phyloP scores from a whole-genome alignment of 2,329 filamentous ascomycete species.

The Stagonosporopsis cucurbitacearum region DNA sequence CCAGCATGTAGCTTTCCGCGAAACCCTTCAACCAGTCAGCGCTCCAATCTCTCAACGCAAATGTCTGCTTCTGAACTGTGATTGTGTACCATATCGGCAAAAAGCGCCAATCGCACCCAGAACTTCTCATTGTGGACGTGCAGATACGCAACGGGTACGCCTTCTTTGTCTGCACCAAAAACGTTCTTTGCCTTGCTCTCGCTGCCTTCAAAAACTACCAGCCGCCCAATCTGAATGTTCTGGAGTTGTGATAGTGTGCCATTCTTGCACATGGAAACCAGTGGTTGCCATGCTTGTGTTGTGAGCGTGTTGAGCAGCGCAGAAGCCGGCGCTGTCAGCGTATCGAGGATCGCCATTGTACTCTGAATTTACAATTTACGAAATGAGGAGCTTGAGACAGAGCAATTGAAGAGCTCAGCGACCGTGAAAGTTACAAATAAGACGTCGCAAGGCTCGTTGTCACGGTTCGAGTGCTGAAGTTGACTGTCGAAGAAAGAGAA shows the following conservation, averaged over 20 bases:
- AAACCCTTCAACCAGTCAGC: slow-evolving; percentile 59
- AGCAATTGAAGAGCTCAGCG: not conserved
- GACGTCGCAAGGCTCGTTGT: slow-evolving; percentile 8
- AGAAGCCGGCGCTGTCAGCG: slow-evolving; percentile 11
- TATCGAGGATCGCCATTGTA: slow-evolving; percentile 43
- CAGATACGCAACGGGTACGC: slow-evolving; percentile 60
- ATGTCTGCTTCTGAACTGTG: not conserved
- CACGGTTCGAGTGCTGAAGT: slow-evolving; percentile 9
- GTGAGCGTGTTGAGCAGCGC: slow-evolving; percentile 46
- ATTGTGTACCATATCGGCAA: slow-evolving; percentile 69
- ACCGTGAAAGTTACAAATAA: slow-evolving; percentile 1
- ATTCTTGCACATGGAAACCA: slow-evolving; percentile 55
- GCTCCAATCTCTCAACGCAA: not conserved
- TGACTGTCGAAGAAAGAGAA: slow-evolving; percentile 8
- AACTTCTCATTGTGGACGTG: slow-evolving; percentile 70
- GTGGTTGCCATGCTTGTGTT: slow-evolving; percentile 56
- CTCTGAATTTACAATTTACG: not conserved
- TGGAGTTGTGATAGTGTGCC: slow-evolving; percentile 55
- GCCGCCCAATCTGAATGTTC: slow-evolving; percentile 55
- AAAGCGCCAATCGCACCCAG: slow-evolving; percentile 72
- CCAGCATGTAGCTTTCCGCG: slow-evolving; percentile 75
- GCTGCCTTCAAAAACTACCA: slow-evolving; percentile 54
- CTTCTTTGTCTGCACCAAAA: slow-evolving; percentile 50
- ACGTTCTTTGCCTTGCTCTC: slow-evolving; percentile 52
- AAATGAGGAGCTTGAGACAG: not conserved